Evolutionary conservation across 2,329 filamentous ascomycete genomes (phyloP).

Genomic region (Arthrobotrys musiformis): DNA sequence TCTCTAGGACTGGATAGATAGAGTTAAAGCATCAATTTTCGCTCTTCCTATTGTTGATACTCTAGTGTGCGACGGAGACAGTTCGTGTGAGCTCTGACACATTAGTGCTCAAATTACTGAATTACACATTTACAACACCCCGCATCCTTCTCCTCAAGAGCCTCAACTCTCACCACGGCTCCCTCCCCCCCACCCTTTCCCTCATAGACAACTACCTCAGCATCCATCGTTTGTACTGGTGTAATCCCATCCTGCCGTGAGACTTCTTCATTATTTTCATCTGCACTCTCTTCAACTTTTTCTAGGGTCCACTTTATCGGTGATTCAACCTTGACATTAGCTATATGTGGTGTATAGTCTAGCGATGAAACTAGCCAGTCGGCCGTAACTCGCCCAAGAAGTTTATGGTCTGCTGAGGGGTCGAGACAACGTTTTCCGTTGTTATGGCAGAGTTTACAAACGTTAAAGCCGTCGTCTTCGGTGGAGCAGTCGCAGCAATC

Average conservation of each 20-base stretch:
- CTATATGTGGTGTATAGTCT: slow-evolving; percentile 13
- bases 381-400: not conserved
- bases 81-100: no score
- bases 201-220: no score
- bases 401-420: not conserved
- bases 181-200: slow-evolving; percentile 77
- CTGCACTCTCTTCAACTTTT: not conserved
- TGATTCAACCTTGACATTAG: not conserved
- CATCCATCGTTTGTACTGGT: no score
- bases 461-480: not conserved
- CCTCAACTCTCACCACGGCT: no score
- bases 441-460: slow-evolving; percentile 1
- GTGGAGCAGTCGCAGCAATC: slow-evolving; percentile 20
- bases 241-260: no score
- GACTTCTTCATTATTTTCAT: no score
- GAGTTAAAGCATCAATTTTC: no score
- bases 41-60: no score
- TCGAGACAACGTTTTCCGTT: not conserved
- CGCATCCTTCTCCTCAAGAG: not conserved
- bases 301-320: slow-evolving; percentile 4
- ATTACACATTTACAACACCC: no score
- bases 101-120: no score
- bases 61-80: no score
- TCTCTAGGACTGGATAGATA: no score
- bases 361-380: slow-evolving; percentile 12